These are phyloP conservation scores for Saccharum hybrid DNA, from an alignment of 202 grass and related monocot genomes.

Conservation along the genomic window DNA sequence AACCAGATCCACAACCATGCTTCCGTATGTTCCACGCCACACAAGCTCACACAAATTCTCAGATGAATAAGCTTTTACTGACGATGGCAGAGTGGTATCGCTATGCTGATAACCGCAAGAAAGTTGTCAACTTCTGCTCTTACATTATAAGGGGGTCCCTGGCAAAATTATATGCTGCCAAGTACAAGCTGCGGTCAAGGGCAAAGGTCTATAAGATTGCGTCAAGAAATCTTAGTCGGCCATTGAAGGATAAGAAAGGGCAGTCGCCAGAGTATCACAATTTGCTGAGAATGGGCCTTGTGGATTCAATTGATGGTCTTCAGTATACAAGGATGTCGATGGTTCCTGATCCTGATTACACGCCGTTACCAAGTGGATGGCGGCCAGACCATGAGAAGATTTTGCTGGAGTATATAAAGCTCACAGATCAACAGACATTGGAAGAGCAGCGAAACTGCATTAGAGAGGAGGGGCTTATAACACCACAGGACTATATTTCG, in stretches of 20 bases:
- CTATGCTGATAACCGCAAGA: conserved; percentile 97
- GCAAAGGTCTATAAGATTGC: conserved; percentile 99
- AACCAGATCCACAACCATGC: conserved; percentile 96
- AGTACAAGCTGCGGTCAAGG: conserved; percentile 95
- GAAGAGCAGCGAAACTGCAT: conserved; percentile 67
- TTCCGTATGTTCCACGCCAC: conserved; percentile 99
- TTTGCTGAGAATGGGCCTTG: conserved; percentile 89
- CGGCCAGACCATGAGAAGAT: conserved; percentile 81
- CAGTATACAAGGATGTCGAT: conserved; percentile 93
- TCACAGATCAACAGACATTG: conserved; percentile 68
- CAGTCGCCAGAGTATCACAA: conserved; percentile 95
- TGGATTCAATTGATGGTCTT: conserved; percentile 92
- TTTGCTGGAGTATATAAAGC: conserved; percentile 89
- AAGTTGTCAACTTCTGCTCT: conserved; percentile 94
- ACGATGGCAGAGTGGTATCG: conserved; percentile 93
- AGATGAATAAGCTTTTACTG: conserved; percentile 95
- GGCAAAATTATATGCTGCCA: conserved; percentile 93
- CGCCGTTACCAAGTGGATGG: conserved; percentile 69
- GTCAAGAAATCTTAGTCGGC: conserved; percentile 90
- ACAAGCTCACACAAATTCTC: conserved; percentile 86
- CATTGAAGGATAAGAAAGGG: conserved; percentile 95
- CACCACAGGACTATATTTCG: conserved; percentile 85
- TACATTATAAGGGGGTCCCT: conserved; percentile 92
- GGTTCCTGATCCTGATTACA: conserved; percentile 95
- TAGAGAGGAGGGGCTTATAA: conserved; percentile 87